Evolutionary conservation across 441 rosid genomes (phyloP).

Genomic region (Eugenia klotzschiana): DNA sequence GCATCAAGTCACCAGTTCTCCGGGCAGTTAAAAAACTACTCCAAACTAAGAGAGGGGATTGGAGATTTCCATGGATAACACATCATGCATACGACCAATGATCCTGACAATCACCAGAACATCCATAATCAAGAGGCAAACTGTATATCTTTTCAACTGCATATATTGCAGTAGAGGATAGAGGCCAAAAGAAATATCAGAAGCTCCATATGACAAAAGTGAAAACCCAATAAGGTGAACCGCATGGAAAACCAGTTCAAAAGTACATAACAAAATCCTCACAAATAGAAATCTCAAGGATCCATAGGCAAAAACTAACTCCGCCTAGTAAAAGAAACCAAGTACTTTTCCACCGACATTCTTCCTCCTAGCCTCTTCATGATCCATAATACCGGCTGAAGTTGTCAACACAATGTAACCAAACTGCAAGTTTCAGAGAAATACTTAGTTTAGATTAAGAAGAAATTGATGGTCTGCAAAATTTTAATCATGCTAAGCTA

Average conservation of each 20-base stretch:
- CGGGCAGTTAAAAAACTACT: background rate
- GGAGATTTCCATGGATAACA: background rate
- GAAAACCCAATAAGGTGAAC: background rate
- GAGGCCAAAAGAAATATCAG: background rate
- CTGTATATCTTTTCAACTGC: background rate
- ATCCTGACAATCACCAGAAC: background rate
- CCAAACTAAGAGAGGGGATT: background rate
- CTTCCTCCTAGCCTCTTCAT: conserved; percentile 61
- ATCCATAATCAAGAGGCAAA: background rate
- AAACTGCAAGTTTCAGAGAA: conserved; percentile 22
- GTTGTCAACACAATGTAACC: conserved; percentile 60
- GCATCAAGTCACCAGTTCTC: background rate
- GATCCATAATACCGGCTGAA: conserved; percentile 65
- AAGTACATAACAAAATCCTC: background rate
- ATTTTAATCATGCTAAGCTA: background rate
- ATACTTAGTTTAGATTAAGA: background rate
- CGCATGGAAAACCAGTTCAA: background rate
- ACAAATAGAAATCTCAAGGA: background rate
- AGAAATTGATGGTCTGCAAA: background rate
- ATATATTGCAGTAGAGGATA: background rate
- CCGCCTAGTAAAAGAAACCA: conserved; percentile 40
- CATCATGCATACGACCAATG: background rate
- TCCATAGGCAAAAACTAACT: background rate
- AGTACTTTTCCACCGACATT: conserved; percentile 65
- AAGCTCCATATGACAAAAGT: background rate